phyloP scores from a whole-genome alignment of 352 stramenopile species.

The Globisporangium lucens region DNA sequence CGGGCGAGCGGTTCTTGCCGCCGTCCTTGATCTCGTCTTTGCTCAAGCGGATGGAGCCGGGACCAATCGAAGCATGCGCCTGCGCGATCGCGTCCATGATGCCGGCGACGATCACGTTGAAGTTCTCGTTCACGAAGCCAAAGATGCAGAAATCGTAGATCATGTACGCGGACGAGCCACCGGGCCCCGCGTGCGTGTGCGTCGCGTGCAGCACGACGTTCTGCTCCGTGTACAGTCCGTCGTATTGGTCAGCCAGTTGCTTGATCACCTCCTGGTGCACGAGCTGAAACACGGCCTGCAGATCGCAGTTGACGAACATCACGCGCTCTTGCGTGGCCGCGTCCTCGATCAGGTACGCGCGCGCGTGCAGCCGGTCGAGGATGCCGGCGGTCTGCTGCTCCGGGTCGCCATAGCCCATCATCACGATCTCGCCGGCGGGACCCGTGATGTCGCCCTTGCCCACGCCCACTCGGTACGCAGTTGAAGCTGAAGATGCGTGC shows the following conservation, averaged over 20 bases:
- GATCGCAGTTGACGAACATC: conserved; percentile 48
- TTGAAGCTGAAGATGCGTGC: not conserved
- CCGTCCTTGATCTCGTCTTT: conserved; percentile 26
- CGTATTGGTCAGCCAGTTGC: conserved; percentile 28
- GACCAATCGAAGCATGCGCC: conserved; percentile 49
- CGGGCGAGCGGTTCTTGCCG: conserved; percentile 69
- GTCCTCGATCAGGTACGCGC: conserved; percentile 60
- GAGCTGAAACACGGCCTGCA: conserved; percentile 44
- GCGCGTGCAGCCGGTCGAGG: conserved; percentile 55
- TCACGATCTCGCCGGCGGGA: conserved; percentile 47
- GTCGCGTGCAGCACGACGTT: conserved; percentile 77
- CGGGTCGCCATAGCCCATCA: conserved; percentile 64
- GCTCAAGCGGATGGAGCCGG: conserved; percentile 36
- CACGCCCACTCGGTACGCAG: conserved; percentile 42
- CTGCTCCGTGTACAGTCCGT: conserved; percentile 46
- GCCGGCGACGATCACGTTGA: conserved; percentile 66
- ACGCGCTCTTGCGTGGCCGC: conserved; percentile 25
- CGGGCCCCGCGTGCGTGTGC: conserved; percentile 77
- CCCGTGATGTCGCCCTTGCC: conserved; percentile 66
- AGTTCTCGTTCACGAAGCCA: conserved; percentile 47
- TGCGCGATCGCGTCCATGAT: conserved; percentile 54
- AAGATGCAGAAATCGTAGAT: conserved; percentile 60
- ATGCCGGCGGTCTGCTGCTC: conserved; percentile 47
- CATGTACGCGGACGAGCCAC: conserved; percentile 72
- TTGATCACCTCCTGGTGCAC: conserved; percentile 49